phyloP scores from a whole-genome alignment of 768 basidiomycete species.

The Leccinum fibrillosum region DNA sequence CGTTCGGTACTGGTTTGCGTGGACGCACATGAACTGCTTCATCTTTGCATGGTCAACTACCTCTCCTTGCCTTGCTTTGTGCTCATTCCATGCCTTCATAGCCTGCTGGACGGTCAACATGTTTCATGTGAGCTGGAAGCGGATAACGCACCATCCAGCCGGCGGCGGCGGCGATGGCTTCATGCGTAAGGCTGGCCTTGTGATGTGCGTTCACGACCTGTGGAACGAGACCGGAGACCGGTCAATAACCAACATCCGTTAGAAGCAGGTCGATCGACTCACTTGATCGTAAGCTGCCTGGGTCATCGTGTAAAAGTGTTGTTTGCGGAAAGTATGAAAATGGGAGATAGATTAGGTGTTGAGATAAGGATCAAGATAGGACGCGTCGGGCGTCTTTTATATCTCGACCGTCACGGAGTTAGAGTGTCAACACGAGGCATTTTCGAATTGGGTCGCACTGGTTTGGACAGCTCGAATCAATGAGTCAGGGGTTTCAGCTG shows the following conservation, averaged over 20 bases:
- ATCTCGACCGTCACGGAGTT: background rate
- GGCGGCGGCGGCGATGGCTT: slow-evolving; percentile 66
- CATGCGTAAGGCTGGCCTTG: slow-evolving; percentile 59
- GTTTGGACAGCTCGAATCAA: slow-evolving; percentile 1
- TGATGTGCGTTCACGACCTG: slow-evolving; percentile 51
- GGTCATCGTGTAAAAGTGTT: slow-evolving; percentile 11
- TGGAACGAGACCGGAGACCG: background rate
- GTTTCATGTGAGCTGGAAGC: background rate
- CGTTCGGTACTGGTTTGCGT: background rate
- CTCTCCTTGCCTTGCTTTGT: slow-evolving; percentile 47
- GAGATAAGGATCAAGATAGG: slow-evolving; percentile 12
- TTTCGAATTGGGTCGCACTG: slow-evolving; percentile 1
- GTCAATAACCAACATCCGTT: background rate
- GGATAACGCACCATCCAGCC: slow-evolving; percentile 49
- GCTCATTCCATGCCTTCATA: slow-evolving; percentile 59
- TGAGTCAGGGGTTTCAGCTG: background rate
- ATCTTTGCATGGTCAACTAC: slow-evolving; percentile 49
- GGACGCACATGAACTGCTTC: slow-evolving; percentile 49
- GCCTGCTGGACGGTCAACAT: slow-evolving; percentile 39
- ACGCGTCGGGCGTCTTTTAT: slow-evolving; percentile 11
- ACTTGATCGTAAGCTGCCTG: slow-evolving; percentile 20
- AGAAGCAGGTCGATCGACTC: background rate
- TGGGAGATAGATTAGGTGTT: background rate
- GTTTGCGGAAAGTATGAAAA: background rate
- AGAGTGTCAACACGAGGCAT: background rate